Conservation (phyloP, 2,329 filamentous ascomycete genomes). For the Botrytis byssoidea region DNA sequence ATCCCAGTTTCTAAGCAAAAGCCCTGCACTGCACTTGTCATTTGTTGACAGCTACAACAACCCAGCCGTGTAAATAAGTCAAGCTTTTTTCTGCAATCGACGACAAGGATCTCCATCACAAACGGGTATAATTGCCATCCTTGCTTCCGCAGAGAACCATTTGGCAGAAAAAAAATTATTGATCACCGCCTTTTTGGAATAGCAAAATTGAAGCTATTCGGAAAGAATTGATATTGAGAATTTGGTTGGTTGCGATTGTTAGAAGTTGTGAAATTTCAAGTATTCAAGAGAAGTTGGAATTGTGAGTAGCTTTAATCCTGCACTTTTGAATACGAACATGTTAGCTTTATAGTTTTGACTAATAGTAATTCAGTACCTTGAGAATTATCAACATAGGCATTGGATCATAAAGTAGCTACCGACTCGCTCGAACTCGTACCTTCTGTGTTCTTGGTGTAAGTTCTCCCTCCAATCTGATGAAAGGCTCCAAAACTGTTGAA, state of each 20-base stretch:
- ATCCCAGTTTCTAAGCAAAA: constrained; percentile 12
- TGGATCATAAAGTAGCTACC: not conserved
- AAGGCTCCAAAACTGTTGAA: not conserved
- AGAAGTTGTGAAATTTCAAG: not conserved
- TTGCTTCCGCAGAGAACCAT: constrained; percentile 10
- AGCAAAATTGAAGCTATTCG: constrained; percentile 16
- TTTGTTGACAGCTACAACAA: constrained; percentile 18
- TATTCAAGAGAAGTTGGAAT: not conserved
- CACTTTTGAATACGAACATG: not conserved
- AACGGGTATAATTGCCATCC: constrained; percentile 18
- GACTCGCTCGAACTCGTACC: not conserved
- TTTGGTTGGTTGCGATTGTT: not conserved
- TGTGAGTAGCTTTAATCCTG: not conserved
- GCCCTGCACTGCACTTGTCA: constrained; percentile 9
- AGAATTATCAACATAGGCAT: not conserved
- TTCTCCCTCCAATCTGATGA: not conserved
- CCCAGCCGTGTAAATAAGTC: constrained; percentile 12
- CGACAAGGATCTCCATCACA: constrained; percentile 12
- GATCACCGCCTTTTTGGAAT: not conserved
- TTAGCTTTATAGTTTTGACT: not conserved
- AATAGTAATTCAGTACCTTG: not conserved
- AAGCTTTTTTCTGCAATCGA: constrained; percentile 20
- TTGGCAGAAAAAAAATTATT: not conserved
- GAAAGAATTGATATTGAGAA: not conserved
- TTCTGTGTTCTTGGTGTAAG: not conserved